A percentile compares a stretch with the other conserved stretches of the same genome.
These are phyloP conservation scores for Rosa hybrid DNA, from an alignment of 331 rosid species.

Conservation along the genomic window DNA sequence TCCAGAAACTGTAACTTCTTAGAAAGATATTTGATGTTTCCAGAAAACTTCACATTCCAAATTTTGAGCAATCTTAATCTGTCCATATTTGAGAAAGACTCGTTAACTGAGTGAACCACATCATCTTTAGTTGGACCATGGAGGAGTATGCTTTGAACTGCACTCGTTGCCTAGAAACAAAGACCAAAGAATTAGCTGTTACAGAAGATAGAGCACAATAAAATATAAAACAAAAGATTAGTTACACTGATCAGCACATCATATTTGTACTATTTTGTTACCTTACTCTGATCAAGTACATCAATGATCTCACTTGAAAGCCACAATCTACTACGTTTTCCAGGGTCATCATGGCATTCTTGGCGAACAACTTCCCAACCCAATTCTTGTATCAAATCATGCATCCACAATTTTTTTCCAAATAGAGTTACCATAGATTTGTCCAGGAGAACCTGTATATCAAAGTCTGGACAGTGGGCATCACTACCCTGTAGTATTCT, in stretches of 20 bases:
- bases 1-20: background rate
- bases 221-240: background rate
- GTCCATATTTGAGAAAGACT: background rate
- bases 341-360: background rate
- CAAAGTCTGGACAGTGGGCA: background rate
- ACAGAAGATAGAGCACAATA: background rate
- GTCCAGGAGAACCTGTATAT: background rate
- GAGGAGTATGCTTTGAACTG: slow-evolving; percentile 6
- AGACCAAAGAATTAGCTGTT: background rate
- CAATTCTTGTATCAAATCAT: slow-evolving; percentile 5
- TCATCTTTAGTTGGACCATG: background rate
- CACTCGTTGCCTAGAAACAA: slow-evolving; percentile 1
- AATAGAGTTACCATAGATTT: background rate
- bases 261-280: background rate
- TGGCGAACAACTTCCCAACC: slow-evolving; percentile 8
- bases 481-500: background rate
- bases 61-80: slow-evolving; percentile 3
- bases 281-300: background rate
- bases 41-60: background rate
- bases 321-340: slow-evolving; percentile 8
- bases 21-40: background rate
- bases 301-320: background rate
- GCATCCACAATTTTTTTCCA: slow-evolving; percentile 12
- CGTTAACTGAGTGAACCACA: background rate
- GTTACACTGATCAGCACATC: background rate